These are phyloP conservation scores for Cudoniella acicularis DNA, from an alignment of 495 filamentous ascomycete genomes.

Conservation along the genomic window DNA sequence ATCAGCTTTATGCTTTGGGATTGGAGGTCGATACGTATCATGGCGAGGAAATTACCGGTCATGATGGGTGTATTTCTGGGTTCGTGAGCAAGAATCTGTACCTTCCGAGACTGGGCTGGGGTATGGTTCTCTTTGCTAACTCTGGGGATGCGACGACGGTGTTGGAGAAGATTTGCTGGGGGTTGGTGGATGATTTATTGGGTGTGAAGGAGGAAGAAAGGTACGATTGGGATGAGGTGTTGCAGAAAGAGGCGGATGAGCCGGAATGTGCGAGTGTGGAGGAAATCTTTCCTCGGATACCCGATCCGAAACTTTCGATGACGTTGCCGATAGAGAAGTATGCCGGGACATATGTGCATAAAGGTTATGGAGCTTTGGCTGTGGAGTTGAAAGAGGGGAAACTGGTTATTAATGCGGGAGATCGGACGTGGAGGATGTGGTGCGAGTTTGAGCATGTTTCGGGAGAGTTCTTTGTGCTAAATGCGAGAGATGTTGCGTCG, in stretches of 20 bases:
- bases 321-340: constrained; percentile 32
- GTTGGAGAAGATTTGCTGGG: constrained; percentile 29
- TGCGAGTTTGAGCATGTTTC: constrained; percentile 3
- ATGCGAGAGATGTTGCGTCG: not conserved
- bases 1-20: constrained; percentile 40
- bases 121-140: constrained; percentile 45
- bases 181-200: constrained; percentile 38
- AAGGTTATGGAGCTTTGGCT: constrained; percentile 35
- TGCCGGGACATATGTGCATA: constrained; percentile 37
- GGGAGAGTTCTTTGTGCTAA: not conserved
- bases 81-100: constrained; percentile 41
- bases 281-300: constrained; percentile 31
- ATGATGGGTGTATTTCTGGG: constrained; percentile 41
- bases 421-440: not conserved
- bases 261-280: constrained; percentile 25
- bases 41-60: constrained; percentile 41
- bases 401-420: constrained; percentile 8
- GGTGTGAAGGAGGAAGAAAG: constrained; percentile 27
- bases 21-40: constrained; percentile 44
- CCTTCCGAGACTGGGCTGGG: constrained; percentile 41
- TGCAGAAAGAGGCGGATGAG: constrained; percentile 8
- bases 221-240: constrained; percentile 27
- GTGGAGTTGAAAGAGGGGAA: constrained; percentile 18
- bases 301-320: constrained; percentile 25
- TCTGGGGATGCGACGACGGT: constrained; percentile 26